Base-by-base conservation (phyloP, 768 basidiomycete genomes). In the Suillus bovinus region DNA sequence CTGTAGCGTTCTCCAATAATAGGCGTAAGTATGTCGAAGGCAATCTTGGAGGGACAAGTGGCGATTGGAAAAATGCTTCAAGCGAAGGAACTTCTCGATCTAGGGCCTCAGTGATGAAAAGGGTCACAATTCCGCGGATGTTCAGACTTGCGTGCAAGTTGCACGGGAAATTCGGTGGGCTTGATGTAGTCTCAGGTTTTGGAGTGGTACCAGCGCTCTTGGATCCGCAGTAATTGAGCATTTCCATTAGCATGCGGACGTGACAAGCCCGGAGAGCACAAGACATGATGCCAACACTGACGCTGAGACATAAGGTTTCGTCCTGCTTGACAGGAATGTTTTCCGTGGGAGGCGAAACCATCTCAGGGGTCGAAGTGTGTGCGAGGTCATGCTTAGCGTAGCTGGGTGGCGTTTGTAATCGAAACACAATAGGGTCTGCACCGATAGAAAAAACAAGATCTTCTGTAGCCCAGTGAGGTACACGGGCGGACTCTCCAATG, bases 401-500 rank as follows among this genome's bases (percentile, higher is more conserved):
- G 64, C 63, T 46, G 76, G 72, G 64, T 49, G 84, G 82, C 0
- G 84, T 88, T 38, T 73, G 75, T 22, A 93, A 71, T 49, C 79
- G 78, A 52, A 92, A 63, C 4, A 82, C 70, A 55, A 93, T 79
- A 22, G 91, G 85, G 34, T 87, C 83, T 16, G 80, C 70, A 20
- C 88, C 86, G 58, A 92, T 81, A 7, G 87, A 88, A 16, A 91
- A 60, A 10, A 94, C 65, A 9, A 75, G 73, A 55, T 86, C 82
- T 36, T 82, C 83, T 34, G 68, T 62, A 36, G 38, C 61, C 41
- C 54, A 55, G 17, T 55, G 54, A 38, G 22, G 36, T 24, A 38
- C 16, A 55, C 11, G 14, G 61, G 62, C 64, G 47, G 60, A 0
- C 20, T 66, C 64, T 49, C 59, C 63, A 29, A 34, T 49, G 24